phyloP scores from a whole-genome alignment of 441 rosid species.

The Mallotus japonicus region DNA sequence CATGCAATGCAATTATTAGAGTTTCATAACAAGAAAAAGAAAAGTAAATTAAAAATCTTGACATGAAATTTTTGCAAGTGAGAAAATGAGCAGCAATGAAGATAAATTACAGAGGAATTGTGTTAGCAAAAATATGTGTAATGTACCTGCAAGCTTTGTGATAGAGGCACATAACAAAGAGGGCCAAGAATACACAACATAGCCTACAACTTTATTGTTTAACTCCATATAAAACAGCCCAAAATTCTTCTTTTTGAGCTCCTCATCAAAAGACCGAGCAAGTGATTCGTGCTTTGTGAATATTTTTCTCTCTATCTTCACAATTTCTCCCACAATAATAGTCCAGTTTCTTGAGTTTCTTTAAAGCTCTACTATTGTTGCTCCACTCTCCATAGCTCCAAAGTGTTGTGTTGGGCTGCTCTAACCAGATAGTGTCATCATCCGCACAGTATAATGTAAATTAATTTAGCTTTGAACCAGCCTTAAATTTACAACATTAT shows the following conservation, averaged over 20 bases:
- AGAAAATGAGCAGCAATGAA: neutral
- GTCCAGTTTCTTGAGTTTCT: slow-evolving; percentile 45
- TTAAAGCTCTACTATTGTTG: slow-evolving; percentile 39
- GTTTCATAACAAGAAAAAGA: too few relatives aligned
- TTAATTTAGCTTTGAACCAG: too few relatives aligned
- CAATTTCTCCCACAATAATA: slow-evolving; percentile 50
- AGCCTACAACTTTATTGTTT: slow-evolving; percentile 55
- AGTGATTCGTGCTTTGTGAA: slow-evolving; percentile 85
- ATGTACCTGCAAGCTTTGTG: slow-evolving; percentile 74
- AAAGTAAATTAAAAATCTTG: too few relatives aligned
- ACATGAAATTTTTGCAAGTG: neutral
- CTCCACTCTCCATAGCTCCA: slow-evolving; percentile 31
- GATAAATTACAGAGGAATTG: too few relatives aligned
- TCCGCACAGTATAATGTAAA: too few relatives aligned
- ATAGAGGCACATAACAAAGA: slow-evolving; percentile 67
- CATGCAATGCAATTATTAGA: too few relatives aligned
- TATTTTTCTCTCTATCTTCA: slow-evolving; percentile 66
- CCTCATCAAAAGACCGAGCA: slow-evolving; percentile 53
- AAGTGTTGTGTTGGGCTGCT: too few relatives aligned
- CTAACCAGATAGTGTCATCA: too few relatives aligned
- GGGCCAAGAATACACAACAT: slow-evolving; percentile 65
- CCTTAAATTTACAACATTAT: too few relatives aligned
- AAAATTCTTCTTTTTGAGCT: slow-evolving; percentile 61
- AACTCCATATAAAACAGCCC: slow-evolving; percentile 50
- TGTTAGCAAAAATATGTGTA: neutral